Base-by-base conservation (phyloP, 805 yeast species). In the Candida endomychidarum region DNA sequence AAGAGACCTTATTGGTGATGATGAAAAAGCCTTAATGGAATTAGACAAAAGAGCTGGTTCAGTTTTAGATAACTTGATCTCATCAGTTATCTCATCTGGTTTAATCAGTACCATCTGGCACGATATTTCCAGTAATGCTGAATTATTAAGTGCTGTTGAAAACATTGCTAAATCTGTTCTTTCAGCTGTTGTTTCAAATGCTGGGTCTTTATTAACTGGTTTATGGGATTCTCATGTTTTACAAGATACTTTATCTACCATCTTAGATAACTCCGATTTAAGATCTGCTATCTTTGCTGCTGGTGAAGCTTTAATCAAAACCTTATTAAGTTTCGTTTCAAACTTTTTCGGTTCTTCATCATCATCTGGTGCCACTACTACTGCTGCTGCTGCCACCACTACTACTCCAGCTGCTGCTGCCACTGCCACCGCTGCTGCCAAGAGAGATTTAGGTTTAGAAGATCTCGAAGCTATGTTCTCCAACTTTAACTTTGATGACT, bases 221-320 rank as follows among this genome's bases (percentile, higher is more conserved):
- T 46, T 69, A 45, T 67, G 60, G 63, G 53, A 65, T 50, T 67
- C 74, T 23, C 72, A 72, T 42, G 61, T 67, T 43, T 41, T 69
- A 38, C 54, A 56, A 38, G 57, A 54, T 21, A 45, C 67, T 35
- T 63, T 66, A 54, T 47, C 46, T 41, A 54, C 50, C 37, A 43
- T 68, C 34, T 40, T 58, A 33, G 58, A 65, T 50, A 65, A 63
- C 53, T 3, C 53, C 21, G 56, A 53, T 27, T 67, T 69, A 54
- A 58, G 57, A 45, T 34, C 49, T 34, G 65, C 70, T 22, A 53
- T 68, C 19, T 50, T 64, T 40, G 48, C 45, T 33, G 62, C 61
- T 31, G 69, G 63, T 45, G 59, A 63, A 50, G 51, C 63, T 26
- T 40, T 64, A 25, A 59, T 67, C 52, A 38, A 51, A n/a, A 50